Conservation (phyloP, 768 basidiomycete species). For the Tylopilus sp. region DNA sequence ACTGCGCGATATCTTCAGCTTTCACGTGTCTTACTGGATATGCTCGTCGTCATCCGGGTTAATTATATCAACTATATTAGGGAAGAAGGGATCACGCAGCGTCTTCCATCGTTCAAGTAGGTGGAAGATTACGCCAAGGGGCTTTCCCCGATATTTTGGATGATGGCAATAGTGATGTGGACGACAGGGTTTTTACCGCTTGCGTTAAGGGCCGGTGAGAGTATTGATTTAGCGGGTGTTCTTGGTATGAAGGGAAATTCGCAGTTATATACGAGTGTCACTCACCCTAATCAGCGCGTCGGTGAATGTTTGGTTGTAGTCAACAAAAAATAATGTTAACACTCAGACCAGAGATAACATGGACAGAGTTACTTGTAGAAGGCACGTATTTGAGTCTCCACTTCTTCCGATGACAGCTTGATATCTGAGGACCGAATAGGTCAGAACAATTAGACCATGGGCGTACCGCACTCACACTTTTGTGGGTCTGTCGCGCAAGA, state of each 20-base stretch:
- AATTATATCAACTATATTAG: not conserved
- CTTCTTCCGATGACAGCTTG: constrained; percentile 70
- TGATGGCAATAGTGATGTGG: not conserved
- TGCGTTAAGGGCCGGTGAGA: constrained; percentile 4
- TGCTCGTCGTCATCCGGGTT: constrained; percentile 5
- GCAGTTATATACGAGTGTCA: no score
- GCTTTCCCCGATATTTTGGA: not conserved
- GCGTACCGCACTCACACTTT: constrained; percentile 41
- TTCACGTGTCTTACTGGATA: constrained; percentile 4
- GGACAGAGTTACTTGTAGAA: constrained; percentile 48
- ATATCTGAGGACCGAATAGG: constrained; percentile 52
- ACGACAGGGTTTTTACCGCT: constrained; percentile 5
- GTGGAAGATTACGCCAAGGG: not conserved
- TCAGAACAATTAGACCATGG: constrained; percentile 7
- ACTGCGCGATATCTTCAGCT: constrained; percentile 5
- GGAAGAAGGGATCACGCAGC: constrained; percentile 2
- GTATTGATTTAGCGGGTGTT: not conserved
- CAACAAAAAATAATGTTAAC: no score
- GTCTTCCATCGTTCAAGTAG: constrained; percentile 2
- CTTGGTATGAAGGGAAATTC: no score
- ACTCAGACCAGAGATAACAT: no score
- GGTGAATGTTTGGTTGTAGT: not conserved
- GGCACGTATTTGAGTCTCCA: constrained; percentile 63
- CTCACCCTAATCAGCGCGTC: not conserved
- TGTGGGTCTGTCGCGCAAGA: constrained; percentile 40